Evolutionary conservation across 108 stramenopile genomes (phyloP), one percentile per base, ranked within the genome.

Genomic region (Licmophora abbreviata): DNA sequence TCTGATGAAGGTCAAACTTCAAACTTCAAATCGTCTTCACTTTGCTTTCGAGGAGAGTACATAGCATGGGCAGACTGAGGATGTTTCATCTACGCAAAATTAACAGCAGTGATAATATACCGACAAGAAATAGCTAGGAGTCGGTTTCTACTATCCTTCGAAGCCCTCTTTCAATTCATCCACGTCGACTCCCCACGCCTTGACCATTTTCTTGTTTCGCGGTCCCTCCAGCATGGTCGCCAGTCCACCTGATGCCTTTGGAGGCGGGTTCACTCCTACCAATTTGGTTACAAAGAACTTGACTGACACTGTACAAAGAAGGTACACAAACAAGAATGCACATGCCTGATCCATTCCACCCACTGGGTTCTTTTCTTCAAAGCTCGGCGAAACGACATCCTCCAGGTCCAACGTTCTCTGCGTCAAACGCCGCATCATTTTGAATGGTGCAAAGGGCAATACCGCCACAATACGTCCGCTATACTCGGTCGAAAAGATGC

Each of bases 271-370:
- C 0, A 52, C 65, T 10, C 76, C 88, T 21, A 86, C 33, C 4
- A 61, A 33, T 53, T 66, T 62, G 35, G 60, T 74, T 7, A 83
- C 61, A 29, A 79, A 79, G 51, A 63, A 71, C 49, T 91, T 91
- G 9, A 86, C 76, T 8, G 71, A 69, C 29, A 81, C 32, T 20
- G 56, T 64, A 43, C 66, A 62, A 51, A 91, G 30, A 17, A 77
- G 40, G 48, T 91, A 91, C 20, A 91, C 58, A 42, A 91, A 82
- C 38, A 81, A 49, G 53, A 83, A 86, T 3, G 77, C 54, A 21
- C 63, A 67, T 29, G 80, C 84, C 56, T 86, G 84, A 8, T 71
- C 68, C 5, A 58, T 61, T 45, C 40, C 38, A n/a, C n/a, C n/a
- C n/a, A n/a, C n/a, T n/a, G n/a, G n/a, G n/a, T n/a, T n/a, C n/a